Base-by-base conservation (phyloP, 2,329 filamentous ascomycete species). In the Aspergillus oerlinghausenensis region DNA sequence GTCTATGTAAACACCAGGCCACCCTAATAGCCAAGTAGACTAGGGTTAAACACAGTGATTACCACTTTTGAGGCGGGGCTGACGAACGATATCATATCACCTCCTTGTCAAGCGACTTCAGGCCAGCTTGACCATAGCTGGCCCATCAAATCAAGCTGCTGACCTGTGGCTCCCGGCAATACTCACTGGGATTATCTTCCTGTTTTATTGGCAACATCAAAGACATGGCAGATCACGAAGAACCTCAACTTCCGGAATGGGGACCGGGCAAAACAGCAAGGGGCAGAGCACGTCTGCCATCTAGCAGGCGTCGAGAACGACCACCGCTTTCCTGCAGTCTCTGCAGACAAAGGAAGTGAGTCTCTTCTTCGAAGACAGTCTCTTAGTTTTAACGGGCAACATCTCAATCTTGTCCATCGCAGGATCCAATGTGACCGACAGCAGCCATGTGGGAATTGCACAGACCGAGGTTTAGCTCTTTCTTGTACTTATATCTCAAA, bases 361-460 rank as follows among this genome's bases (percentile, higher is more conserved):
- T 49, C 21, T 26, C 29, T n/a, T 23, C 21, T 26, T 26, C 26
- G 6, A 26, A 26, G 7, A 7, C 26, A 26, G 6, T 7, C 26
- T 26, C 6, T 26, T 26, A 7, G 26, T 7, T 26, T 35, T n/a
- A n/a, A 23, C 19, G 14, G 6, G 4, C 23, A 25, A 19, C 17
- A 26, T 6, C n/a, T n/a, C 8, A 29, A 9, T 29, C 9, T 29
- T 10, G 28, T 29, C 28, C 2, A 2, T 29, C 8, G 28, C 28
- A 81, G 79, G 62, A 67, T 83, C 60, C 82, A 82, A 72, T 84
- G 81, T 71, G 82, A 84, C 65, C 79, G 81, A 61, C 76, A 75
- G 47, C 78, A 80, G 49, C 81, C 81, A 50, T 84, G 81, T 71
- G 80, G 82, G 65, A 83, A 82, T 58, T 84, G 81, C 67, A 77